phyloP scores from a whole-genome alignment of 139 green algal species.

The Chlamydomonas sp. region DNA sequence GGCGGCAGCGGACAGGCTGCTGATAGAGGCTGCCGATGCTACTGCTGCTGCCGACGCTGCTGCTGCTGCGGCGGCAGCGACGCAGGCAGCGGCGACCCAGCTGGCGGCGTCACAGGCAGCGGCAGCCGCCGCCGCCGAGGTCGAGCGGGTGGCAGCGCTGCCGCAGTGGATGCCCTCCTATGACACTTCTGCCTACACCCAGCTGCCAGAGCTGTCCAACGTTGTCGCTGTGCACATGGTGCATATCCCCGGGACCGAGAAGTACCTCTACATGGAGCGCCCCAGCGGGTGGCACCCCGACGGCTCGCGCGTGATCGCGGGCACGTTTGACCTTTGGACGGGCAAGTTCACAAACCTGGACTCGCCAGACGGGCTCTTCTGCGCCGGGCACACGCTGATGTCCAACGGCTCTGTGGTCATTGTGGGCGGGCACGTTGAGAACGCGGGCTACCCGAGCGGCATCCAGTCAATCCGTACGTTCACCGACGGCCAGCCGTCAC shows the following conservation, averaged over 20 bases:
- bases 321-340: slow-evolving; percentile 7
- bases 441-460: neutral
- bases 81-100: too few relatives aligned
- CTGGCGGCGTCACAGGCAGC: too few relatives aligned
- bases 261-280: slow-evolving; percentile 32
- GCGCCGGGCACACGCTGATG: slow-evolving; percentile 21
- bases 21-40: too few relatives aligned
- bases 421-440: slow-evolving; percentile 22
- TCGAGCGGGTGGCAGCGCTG: too few relatives aligned
- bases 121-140: too few relatives aligned
- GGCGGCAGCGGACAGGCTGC: too few relatives aligned
- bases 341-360: neutral
- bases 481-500: neutral
- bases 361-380: slow-evolving; percentile 21
- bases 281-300: slow-evolving; percentile 26
- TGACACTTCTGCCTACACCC: neutral
- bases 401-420: slow-evolving; percentile 17
- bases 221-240: slow-evolving; percentile 37
- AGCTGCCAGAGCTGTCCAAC: neutral
- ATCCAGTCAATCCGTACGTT: neutral
- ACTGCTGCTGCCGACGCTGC: too few relatives aligned
- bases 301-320: neutral
- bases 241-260: slow-evolving; percentile 20
- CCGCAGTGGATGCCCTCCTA: too few relatives aligned
- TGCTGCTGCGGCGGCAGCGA: too few relatives aligned